Evolutionary conservation across 371 early-diverging fungal species (phyloP), one percentile per base, ranked within the genome.

Genomic region (Enterospora canceri): DNA sequence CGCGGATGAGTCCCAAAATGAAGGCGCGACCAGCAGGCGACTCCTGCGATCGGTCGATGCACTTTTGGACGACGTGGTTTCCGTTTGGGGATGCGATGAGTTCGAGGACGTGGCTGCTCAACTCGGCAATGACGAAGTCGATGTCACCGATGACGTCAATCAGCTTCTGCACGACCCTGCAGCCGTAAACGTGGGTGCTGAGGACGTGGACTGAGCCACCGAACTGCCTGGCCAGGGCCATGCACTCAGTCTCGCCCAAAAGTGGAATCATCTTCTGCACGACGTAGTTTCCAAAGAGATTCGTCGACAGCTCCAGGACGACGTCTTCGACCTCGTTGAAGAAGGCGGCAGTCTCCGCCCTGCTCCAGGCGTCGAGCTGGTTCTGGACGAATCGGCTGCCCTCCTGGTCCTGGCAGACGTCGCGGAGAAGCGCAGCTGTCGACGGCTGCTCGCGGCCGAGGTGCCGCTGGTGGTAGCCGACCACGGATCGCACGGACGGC

Each of bases 261-360:
- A 51, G 60, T 23, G 77, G 76, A 28, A 80, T 62, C 75, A 97
- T 91, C 83, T 97, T 98, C 83, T 98, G 97, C 55, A 98, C 86
- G 49, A 98, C 97, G 76, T 98, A 98, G 83, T 98, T 98, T 53
- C 97, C 97, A 86, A 98, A 98, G 0, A 97, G 92, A 77, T 98
- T 98, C 0, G 91, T 90, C 89, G 91, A 92, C 48, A 98, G 82
- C 62, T 92, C 91, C 34, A 91, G 80, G 0, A 91, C 86, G 67
- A 88, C 86, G 3, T 92, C 91, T 46, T 87, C 80, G 28, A 98
- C 89, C 80, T 94, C 92, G 28, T 89, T 86, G 83, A 96, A 95
- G 16, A 96, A 92, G 75, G 90, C 83, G 67, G 88, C 86, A 82
- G 91, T 91, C 70, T 96, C 94, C 53, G 91, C 92, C 49, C 82